phyloP scores from a whole-genome alignment of 257 asterid genomes.

The Rhazya stricta region DNA sequence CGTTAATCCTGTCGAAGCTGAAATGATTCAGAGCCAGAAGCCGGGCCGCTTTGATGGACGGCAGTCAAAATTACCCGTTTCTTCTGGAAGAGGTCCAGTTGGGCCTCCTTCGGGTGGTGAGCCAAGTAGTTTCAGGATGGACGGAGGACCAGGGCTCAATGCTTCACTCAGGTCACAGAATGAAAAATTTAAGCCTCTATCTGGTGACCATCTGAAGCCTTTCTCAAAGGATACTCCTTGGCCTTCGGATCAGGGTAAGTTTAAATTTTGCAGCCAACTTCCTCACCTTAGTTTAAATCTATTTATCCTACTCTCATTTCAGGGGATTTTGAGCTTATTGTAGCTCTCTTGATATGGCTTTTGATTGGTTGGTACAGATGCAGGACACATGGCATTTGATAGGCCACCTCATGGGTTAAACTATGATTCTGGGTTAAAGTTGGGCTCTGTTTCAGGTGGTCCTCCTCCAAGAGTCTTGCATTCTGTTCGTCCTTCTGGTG shows the following conservation, averaged over 20 bases:
- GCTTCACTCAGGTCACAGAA: constrained; percentile 42
- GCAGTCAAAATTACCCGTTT: constrained; percentile 21
- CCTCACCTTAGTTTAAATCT: not conserved
- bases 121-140: constrained; percentile 28
- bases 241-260: constrained; percentile 55
- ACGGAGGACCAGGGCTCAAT: constrained; percentile 43
- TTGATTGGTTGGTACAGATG: constrained; percentile 20
- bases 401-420: constrained; percentile 34
- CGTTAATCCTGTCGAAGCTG: constrained; percentile 34
- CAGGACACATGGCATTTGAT: constrained; percentile 44
- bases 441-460: constrained; percentile 39
- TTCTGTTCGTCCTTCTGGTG: constrained; percentile 40
- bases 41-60: constrained; percentile 26
- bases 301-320: not conserved
- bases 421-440: constrained; percentile 40
- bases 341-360: not conserved
- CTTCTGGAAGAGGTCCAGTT: constrained; percentile 41
- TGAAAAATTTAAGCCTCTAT: constrained; percentile 40
- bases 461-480: constrained; percentile 49
- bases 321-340: not conserved
- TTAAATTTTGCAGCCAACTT: constrained; percentile 1
- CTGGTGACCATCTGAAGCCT: constrained; percentile 42
- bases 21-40: constrained; percentile 36
- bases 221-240: constrained; percentile 39
- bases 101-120: constrained; percentile 35